phyloP scores from a whole-genome alignment of 768 basidiomycete genomes.

The Trichaptum fuscoviolaceum region DNA sequence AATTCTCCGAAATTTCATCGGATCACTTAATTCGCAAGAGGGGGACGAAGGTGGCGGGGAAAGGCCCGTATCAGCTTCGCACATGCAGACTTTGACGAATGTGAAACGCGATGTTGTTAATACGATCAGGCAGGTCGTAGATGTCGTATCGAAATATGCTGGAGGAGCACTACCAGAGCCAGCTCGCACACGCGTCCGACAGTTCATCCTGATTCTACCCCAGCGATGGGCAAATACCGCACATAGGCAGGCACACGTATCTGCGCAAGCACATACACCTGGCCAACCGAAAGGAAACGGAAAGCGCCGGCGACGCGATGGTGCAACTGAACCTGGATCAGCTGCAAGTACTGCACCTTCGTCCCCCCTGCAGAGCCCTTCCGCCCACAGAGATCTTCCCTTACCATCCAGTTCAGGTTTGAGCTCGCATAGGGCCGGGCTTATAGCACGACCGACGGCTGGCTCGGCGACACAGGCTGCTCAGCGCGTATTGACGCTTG shows the following conservation, averaged over 20 bases:
- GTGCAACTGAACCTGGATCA: constrained; percentile 6
- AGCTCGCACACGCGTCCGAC: constrained; percentile 64
- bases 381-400: background rate
- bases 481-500: constrained; percentile 74
- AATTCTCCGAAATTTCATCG: constrained; percentile 78
- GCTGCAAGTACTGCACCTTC: constrained; percentile 6
- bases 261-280: constrained; percentile 7
- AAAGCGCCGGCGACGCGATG: constrained; percentile 1
- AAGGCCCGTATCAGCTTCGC: constrained; percentile 22
- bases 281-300: background rate
- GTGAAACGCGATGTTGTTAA: constrained; percentile 82
- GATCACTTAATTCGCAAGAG: constrained; percentile 45
- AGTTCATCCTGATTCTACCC: constrained; percentile 76
- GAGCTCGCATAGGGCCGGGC: constrained; percentile 2
- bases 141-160: constrained; percentile 80
- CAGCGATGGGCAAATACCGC: constrained; percentile 65
- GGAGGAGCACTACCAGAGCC: constrained; percentile 85
- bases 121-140: constrained; percentile 85
- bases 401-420: background rate
- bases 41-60: constrained; percentile 13
- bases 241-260: constrained; percentile 4
- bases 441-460: constrained; percentile 30
- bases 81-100: constrained; percentile 61
- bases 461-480: constrained; percentile 68
- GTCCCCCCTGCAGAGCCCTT: constrained; percentile 4